Base-by-base conservation (phyloP, 495 filamentous ascomycete species). In the Penicillium coprophilum region DNA sequence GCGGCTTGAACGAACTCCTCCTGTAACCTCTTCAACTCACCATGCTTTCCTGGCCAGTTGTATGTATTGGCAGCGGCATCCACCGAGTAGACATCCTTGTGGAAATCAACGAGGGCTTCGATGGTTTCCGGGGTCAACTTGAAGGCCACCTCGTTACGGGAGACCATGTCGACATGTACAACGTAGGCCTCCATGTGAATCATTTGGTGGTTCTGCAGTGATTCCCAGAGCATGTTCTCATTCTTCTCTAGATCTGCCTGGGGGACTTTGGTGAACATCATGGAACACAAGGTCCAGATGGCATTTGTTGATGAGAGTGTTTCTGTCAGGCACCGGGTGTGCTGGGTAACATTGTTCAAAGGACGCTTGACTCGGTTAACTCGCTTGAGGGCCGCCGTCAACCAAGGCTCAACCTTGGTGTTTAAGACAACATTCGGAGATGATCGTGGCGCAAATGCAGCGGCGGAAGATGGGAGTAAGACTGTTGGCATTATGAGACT, bases 151-250 rank as follows among this genome's bases (percentile, higher is more conserved):
- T 99, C 94, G 68, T 96, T 96, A 71, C 92, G 86, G 54, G 94
- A 87, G 45, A 99, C 94, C 90, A 99, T 94, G 77, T 99, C 94
- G 73, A 99, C 91, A 74, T 97, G 95, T 56, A 99, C 94, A 61
- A 97, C 90, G 74, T 99, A 99, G 46, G 94, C 95, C 75, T 97
- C 92, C 59, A 97, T 81, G 70, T 96, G 90, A 72, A 96, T 81
- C 76, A 96, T 85, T 80, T 96, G 89, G 72, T 91, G 93, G 80
- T 96, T 96, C 82, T 89, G 90, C 55, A 97, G 74, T 53, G 89
- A 90, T 75, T 97, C 94, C 60, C 96, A 80, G 55, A 97, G 78
- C 43, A 92, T 90, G 70, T 97, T 92, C 39, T 85, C 78, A 67
- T 97, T 90, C 72, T 85, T 90, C 66, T 84, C 82, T 61, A 97